Evolutionary conservation across 257 asterid genomes (phyloP).

Genomic region (Solanum piurae): DNA sequence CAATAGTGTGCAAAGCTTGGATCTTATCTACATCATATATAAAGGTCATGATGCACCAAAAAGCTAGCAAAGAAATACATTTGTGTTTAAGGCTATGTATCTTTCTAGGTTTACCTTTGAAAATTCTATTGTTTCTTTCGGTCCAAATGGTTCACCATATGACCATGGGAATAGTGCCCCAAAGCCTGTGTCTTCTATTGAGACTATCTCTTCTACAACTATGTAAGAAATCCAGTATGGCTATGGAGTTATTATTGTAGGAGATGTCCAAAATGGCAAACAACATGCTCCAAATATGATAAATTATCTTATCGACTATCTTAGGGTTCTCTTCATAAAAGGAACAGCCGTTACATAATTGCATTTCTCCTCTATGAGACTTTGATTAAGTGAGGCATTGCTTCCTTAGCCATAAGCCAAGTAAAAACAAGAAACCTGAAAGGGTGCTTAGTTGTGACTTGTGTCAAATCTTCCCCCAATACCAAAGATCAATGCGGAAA

Average conservation of each 20-base stretch:
- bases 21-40: not conserved
- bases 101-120: not conserved
- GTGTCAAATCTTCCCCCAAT: not conserved
- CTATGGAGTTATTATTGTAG: not conserved
- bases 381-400: not conserved
- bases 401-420: not conserved
- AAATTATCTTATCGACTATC: not conserved
- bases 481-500: not conserved
- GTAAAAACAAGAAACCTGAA: not conserved
- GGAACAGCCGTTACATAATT: not conserved
- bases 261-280: not conserved
- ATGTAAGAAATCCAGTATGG: not conserved
- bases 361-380: not conserved
- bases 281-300: not conserved
- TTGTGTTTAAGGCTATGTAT: not conserved
- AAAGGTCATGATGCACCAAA: not conserved
- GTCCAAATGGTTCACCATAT: not conserved
- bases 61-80: not conserved
- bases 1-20: not conserved
- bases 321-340: not conserved
- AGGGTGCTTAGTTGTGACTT: not conserved
- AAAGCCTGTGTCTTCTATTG: not conserved
- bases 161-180: not conserved
- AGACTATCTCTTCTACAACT: not conserved
- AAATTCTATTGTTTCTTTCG: not conserved